phyloP scores from a whole-genome alignment of 176 grass and related monocot species.

The Thalia dealbata region DNA sequence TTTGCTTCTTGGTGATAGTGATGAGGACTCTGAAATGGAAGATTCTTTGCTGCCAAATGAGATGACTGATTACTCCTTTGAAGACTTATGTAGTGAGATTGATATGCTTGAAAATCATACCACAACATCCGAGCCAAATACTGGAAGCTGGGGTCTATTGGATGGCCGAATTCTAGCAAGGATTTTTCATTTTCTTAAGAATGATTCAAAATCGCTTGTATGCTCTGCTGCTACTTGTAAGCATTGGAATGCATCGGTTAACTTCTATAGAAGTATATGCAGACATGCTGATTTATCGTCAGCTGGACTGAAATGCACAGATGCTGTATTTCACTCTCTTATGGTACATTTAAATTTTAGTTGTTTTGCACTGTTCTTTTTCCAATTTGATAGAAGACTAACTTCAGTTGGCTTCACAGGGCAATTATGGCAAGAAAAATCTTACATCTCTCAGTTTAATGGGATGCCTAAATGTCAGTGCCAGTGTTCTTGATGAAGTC shows the following conservation, averaged over 20 bases:
- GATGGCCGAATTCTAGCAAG: constrained; percentile 53
- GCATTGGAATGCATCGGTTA: constrained; percentile 49
- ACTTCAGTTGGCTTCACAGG: constrained; percentile 38
- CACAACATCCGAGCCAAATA: constrained; percentile 16
- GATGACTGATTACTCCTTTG: constrained; percentile 65
- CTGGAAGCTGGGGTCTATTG: constrained; percentile 58
- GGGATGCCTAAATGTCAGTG: constrained; percentile 70
- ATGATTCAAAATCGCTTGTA: constrained; percentile 70
- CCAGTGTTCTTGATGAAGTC: constrained; percentile 47
- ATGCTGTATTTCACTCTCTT: constrained; percentile 44
- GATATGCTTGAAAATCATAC: constrained; percentile 32
- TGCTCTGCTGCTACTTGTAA: constrained; percentile 75
- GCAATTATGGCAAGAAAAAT: constrained; percentile 67
- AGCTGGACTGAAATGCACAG: constrained; percentile 61
- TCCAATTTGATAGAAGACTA: constrained; percentile 9
- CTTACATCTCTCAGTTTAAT: constrained; percentile 57
- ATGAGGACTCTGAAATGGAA: constrained; percentile 52
- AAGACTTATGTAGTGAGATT: constrained; percentile 48
- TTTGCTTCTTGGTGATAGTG: constrained; percentile 46
- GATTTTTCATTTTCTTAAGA: constrained; percentile 84
- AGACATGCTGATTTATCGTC: constrained; percentile 72
- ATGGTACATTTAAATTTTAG: constrained; percentile 48
- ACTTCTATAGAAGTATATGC: constrained; percentile 63
- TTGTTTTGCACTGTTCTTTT: constrained; percentile 23
- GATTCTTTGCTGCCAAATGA: constrained; percentile 51